Base-by-base conservation (phyloP, 164 flowering plant species). In the Cinnamomum micranthum region DNA sequence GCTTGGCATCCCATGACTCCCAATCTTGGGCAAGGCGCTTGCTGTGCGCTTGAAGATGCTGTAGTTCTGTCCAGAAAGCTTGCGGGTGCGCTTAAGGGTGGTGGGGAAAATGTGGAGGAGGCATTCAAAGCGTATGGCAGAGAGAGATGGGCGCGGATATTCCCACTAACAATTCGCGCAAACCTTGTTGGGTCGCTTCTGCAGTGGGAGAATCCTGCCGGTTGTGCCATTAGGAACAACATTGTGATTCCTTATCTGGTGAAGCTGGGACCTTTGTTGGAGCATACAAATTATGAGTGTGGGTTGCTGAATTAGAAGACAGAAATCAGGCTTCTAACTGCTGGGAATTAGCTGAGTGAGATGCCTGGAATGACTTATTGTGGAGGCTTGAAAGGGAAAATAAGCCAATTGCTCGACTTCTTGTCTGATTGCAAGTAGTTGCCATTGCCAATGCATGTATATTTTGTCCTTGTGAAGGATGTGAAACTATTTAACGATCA, bases 1-100 rank as follows among this genome's bases (percentile, higher is more conserved):
- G 99, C 99, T 12, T 93, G 99, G 99, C 99, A 95, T 71, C 99
- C 99, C 3, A 95, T 95, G 99, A 95, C 99, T 31, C 99, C 97
- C 33, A 95, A 95, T 80, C 91, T 93, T 0, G 99, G 99, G 9
- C 99, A 93, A 87, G 98, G 97, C 24, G 98, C 91, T 27, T 93
- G 98, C 69, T 90, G 97, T 81, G 97, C 98, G 3, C 66, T 95
- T 65, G 99, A 93, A 71, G 99, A 95, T 82, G 83, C 99, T 3
- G 85, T 93, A 4, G 86, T 89, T 65, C 81, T 95, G 27, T 86
- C 94, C n/a, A 84, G 78, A 75, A 89, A 88, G 75, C 90, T 95
- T 2, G 85, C 87, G 6, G 47, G 55, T 24, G 91, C 91, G 14
- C 75, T 88, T 31, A 77, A 84, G 19, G 71, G 79, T n/a, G 78